Evolutionary conservation across 139 green algal species (phyloP), one percentile per base, ranked within the genome.

Genomic region (Nannochloris sp.): DNA sequence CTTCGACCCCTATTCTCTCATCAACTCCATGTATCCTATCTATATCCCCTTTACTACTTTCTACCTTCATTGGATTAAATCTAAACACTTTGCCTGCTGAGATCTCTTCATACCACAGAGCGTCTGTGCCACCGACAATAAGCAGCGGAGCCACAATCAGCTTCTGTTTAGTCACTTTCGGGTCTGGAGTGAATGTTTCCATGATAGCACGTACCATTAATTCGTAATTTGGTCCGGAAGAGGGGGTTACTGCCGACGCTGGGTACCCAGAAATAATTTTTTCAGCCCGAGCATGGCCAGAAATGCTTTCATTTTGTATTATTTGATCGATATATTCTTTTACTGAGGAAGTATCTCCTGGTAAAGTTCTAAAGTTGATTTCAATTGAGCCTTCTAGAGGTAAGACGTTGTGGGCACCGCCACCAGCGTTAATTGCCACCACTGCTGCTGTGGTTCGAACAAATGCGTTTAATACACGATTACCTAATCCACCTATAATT

Each of bases 341-440:
- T 7, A 77, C 35, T 0, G 61, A 24, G 4, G 27, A 25, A n/a
- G 42, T 39, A 42, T 32, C 35, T 39, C 82, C 79, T 48, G 82
- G 83, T 33, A 90, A 67, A 19, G 73, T 62, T 19, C 84, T 61
- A 61, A 83, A 80, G 67, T 90, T 90, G 46, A 90, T 51, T 6
- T 54, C 61, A 35, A 85, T 67, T 1, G 25, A 62, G 15, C 51
- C 84, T 3, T 25, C 33, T 6, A 58, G 55, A 5, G 84, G 84
- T 33, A 90, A 36, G 19, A 90, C 82, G 54, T 90, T 90, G 38
- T 83, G 71, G 10, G 79, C 82, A 7, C 74, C 36, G 51, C 71
- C 66, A 19, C 64, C 69, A 3, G 77, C 63, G 9, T 35, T 10
- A 14, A 84, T 30, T 13, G 23, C 19, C 59, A 72, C 53, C 25